These are phyloP conservation scores for Sporothrix pallida DNA, from an alignment of 2,329 filamentous ascomycete genomes.

Conservation along the genomic window DNA sequence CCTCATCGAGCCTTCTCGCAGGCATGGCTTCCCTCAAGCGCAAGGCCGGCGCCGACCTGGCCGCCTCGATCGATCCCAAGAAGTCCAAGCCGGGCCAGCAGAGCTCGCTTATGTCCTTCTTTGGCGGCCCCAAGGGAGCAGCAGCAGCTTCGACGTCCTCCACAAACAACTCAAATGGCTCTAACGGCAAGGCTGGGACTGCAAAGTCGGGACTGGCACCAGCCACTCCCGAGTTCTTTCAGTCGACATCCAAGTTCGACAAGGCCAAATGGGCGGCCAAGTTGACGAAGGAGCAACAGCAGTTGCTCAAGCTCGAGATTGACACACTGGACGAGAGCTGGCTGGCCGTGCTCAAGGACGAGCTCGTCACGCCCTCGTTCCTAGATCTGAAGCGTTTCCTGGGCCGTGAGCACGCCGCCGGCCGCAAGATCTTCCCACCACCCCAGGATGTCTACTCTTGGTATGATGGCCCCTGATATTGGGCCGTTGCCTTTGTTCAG, in stretches of 20 bases:
- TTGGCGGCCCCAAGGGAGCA: conserved; percentile 65
- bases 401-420: conserved; percentile 72
- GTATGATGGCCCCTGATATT: conserved; percentile 53
- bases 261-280: conserved; percentile 87
- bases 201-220: conserved; percentile 37
- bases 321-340: conserved; percentile 90
- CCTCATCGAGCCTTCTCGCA: conserved; percentile 21
- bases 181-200: conserved; percentile 33
- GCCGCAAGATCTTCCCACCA: conserved; percentile 85
- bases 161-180: not conserved
- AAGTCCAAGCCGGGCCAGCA: conserved; percentile 66
- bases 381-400: conserved; percentile 87
- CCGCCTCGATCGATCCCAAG: conserved; percentile 60
- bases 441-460: conserved; percentile 91
- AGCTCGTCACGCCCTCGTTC: conserved; percentile 79
- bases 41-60: conserved; percentile 59
- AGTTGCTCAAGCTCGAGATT: conserved; percentile 86
- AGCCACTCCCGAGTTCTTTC: not conserved
- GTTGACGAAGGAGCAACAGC: conserved; percentile 79
- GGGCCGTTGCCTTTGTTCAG: not conserved
- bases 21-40: conserved; percentile 67
- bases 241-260: conserved; percentile 69
- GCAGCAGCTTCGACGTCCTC: not conserved
- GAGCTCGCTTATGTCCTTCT: conserved; percentile 88
- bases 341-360: conserved; percentile 86